phyloP scores from a whole-genome alignment of 2,329 filamentous ascomycete genomes.

The Fusarium sp. region DNA sequence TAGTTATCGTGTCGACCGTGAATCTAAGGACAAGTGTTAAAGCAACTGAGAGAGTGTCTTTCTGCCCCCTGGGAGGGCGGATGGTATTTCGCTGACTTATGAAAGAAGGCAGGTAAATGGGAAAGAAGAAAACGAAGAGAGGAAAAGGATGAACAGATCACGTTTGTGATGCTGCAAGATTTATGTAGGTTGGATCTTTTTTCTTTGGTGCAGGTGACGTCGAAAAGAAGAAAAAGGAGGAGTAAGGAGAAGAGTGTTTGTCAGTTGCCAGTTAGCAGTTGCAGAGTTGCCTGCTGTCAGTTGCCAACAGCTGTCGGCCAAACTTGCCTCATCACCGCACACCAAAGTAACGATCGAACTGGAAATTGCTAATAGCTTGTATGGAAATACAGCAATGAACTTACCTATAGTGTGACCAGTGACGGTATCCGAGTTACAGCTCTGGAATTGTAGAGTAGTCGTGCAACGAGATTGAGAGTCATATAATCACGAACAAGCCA shows the following conservation, averaged over 20 bases:
- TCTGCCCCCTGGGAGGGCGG: constrained; percentile 3
- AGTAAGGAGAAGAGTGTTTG: constrained; percentile 16
- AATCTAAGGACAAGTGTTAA: constrained; percentile 20
- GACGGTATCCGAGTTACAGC: constrained; percentile 13
- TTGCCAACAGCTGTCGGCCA: constrained; percentile 31
- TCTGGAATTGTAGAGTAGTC: neutral
- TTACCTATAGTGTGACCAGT: neutral
- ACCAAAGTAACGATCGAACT: neutral
- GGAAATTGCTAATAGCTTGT: neutral
- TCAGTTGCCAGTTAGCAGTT: constrained; percentile 11
- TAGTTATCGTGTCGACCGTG: constrained; percentile 28
- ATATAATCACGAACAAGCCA: constrained; percentile 1
- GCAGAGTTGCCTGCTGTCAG: constrained; percentile 18
- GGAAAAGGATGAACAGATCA: constrained; percentile 1
- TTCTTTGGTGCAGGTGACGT: constrained; percentile 16
- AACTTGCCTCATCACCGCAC: constrained; percentile 18
- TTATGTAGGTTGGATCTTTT: neutral
- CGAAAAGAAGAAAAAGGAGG: constrained; percentile 3
- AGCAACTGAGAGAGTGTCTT: constrained; percentile 6
- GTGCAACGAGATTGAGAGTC: constrained; percentile 14
- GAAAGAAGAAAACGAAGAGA: constrained; percentile 4
- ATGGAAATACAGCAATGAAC: neutral
- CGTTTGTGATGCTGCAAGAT: constrained; percentile 17
- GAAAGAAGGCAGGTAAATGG: neutral
- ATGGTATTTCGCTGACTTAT: constrained; percentile 12